Conservation (phyloP, 176 grass and related monocot species). For the Dactylis glomerata region DNA sequence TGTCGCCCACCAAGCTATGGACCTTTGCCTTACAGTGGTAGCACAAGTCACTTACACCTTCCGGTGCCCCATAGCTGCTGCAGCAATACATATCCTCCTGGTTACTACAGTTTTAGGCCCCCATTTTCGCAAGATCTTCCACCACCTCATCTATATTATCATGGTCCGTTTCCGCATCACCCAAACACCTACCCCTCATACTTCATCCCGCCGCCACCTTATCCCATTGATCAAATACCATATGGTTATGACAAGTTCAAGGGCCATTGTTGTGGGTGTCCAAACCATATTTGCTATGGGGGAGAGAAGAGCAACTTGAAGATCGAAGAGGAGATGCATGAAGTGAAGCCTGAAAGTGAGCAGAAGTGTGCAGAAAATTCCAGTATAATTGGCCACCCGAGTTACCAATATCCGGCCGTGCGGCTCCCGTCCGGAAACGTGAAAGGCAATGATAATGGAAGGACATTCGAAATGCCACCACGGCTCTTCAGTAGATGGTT, state of each 20-base stretch:
- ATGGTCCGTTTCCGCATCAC: constrained; percentile 35
- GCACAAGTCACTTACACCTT: constrained; percentile 21
- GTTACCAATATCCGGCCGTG: constrained; percentile 32
- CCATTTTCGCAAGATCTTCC: constrained; percentile 47
- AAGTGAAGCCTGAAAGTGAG: constrained; percentile 43
- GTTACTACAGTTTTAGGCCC: constrained; percentile 55
- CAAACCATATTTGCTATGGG: constrained; percentile 56
- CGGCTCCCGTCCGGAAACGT: constrained; percentile 30
- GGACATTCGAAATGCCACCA: constrained; percentile 20
- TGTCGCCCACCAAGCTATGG: constrained; percentile 28
- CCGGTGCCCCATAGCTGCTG: constrained; percentile 34
- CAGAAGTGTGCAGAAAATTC: constrained; percentile 6
- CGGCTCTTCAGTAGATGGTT: constrained; percentile 34
- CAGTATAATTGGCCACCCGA: constrained; percentile 37
- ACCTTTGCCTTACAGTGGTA: constrained; percentile 38
- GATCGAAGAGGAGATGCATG: constrained; percentile 55
- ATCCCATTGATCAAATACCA: constrained; percentile 40
- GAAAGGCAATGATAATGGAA: constrained; percentile 20
- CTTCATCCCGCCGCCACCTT: constrained; percentile 23
- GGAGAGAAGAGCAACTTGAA: constrained; percentile 44
- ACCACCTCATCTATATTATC: constrained; percentile 38
- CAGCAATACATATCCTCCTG: constrained; percentile 43
- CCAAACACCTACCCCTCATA: constrained; percentile 42
- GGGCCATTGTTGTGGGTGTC: constrained; percentile 61
- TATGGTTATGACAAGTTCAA: constrained; percentile 35